Conservation (phyloP, 2,329 filamentous ascomycete species). For the Curvularia verruculosa region DNA sequence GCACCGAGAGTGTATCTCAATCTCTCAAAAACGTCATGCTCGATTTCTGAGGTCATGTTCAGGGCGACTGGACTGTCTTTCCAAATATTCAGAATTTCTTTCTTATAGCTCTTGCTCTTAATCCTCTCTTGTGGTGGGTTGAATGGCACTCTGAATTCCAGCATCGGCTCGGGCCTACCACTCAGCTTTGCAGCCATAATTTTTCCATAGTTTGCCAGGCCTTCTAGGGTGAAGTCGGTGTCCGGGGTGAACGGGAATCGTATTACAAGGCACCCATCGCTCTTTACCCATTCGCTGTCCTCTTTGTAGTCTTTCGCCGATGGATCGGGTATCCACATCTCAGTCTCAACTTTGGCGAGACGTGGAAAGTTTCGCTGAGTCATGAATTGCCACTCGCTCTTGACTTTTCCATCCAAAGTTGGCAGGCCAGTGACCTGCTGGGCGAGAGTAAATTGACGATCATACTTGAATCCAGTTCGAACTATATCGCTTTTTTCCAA, state of each 20-base stretch:
- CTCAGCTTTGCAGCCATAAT: conserved; percentile 43
- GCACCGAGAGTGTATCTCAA: conserved; percentile 70
- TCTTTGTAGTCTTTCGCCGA: conserved; percentile 59
- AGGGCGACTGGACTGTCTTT: conserved; percentile 60
- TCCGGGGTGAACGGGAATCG: conserved; percentile 64
- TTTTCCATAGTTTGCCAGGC: conserved; percentile 41
- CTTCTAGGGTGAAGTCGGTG: conserved; percentile 39
- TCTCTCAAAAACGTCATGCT: conserved; percentile 64
- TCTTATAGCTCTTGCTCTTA: conserved; percentile 63
- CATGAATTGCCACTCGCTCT: conserved; percentile 69
- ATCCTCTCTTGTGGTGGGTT: conserved; percentile 65
- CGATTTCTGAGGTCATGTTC: conserved; percentile 54
- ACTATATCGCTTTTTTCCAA: conserved; percentile 68
- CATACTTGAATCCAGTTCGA: conserved; percentile 73
- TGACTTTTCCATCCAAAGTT: conserved; percentile 51
- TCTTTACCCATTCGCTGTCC: conserved; percentile 57
- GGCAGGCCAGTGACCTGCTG: conserved; percentile 59
- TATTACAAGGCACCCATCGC: conserved; percentile 67
- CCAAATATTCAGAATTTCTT: conserved; percentile 70
- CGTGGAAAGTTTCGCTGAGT: conserved; percentile 72
- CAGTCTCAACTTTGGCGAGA: conserved; percentile 70
- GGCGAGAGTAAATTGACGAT: conserved; percentile 83
- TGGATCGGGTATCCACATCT: conserved; percentile 73
- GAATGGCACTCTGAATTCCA: conserved; percentile 71
- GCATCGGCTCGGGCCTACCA: conserved; percentile 61